Conservation (phyloP, 352 stramenopile genomes). For the Phytophthora quininea region DNA sequence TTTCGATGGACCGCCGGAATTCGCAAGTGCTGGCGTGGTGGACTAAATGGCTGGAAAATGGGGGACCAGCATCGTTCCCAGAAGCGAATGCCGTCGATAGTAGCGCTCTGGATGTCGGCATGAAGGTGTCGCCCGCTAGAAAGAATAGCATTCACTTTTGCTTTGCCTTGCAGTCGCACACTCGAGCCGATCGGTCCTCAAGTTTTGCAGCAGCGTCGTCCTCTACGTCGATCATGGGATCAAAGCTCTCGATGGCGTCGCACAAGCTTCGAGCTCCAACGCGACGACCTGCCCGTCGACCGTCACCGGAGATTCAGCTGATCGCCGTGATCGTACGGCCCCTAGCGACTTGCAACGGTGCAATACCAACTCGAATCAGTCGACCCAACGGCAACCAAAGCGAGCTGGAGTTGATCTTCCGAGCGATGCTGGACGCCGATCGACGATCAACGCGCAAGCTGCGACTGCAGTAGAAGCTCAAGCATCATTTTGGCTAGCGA, state of each 20-base stretch:
- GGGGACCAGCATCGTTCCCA: conserved; percentile 7
- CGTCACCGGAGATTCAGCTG: conserved; percentile 24
- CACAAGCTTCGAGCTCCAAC: conserved; percentile 5
- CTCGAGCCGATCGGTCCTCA: not conserved
- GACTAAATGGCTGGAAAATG: conserved; percentile 24
- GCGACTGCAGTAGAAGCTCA: conserved; percentile 14
- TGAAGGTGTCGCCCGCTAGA: conserved; percentile 1
- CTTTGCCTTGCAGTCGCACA: not conserved
- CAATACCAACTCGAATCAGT: conserved; percentile 18
- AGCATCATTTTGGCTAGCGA: conserved; percentile 7
- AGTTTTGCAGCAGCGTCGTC: not conserved
- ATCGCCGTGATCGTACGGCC: conserved; percentile 13
- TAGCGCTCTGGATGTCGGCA: conserved; percentile 7
- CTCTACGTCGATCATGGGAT: conserved; percentile 15
- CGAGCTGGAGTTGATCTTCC: conserved; percentile 25
- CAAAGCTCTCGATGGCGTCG: conserved; percentile 10
- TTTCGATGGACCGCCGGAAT: not conserved
- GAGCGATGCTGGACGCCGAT: conserved; percentile 27
- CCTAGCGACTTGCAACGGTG: conserved; percentile 8
- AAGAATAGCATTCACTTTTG: conserved; percentile 8
- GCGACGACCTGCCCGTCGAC: conserved; percentile 6
- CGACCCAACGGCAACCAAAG: conserved; percentile 9
- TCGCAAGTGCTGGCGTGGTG: not conserved
- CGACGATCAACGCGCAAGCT: conserved; percentile 23
- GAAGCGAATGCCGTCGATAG: not conserved